Percentiles rank a stretch among this genome's conserved stretches.
Conservation (phyloP, 1,139 yeast genomes). For the Scheffersomyces quercinus region DNA sequence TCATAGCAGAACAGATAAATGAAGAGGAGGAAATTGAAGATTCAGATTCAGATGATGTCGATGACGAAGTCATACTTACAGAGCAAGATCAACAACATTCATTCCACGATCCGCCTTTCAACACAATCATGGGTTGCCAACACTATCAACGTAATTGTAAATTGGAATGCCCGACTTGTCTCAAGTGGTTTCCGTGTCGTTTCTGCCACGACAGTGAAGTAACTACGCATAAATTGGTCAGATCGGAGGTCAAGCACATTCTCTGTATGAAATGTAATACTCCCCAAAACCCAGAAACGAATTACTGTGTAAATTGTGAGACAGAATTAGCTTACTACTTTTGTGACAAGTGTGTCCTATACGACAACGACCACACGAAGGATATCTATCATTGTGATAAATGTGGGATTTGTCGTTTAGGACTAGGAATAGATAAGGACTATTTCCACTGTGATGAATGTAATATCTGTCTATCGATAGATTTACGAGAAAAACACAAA, state of each 20-base stretch:
- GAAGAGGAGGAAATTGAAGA: conserved; percentile 5
- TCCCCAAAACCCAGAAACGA: conserved; percentile 68
- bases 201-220: conserved; percentile 76
- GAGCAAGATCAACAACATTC: conserved; percentile 53
- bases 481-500: conserved; percentile 71
- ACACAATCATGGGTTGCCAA: conserved; percentile 64
- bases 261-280: conserved; percentile 79
- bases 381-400: conserved; percentile 89
- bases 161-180: conserved; percentile 75
- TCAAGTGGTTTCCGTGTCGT: conserved; percentile 77
- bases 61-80: conserved; percentile 44
- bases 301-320: conserved; percentile 68
- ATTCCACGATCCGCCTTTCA: conserved; percentile 37
- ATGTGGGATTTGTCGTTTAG: conserved; percentile 91
- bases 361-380: conserved; percentile 79
- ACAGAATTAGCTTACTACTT: conserved; percentile 70
- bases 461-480: conserved; percentile 84
- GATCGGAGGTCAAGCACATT: conserved; percentile 65
- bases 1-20: not conserved
- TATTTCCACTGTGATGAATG: conserved; percentile 91
- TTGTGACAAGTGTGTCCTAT: conserved; percentile 75
- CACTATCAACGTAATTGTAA: conserved; percentile 88
- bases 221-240: conserved; percentile 58
- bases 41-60: conserved; percentile 16
- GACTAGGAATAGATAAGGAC: conserved; percentile 84